Base-by-base conservation (phyloP, 2,329 filamentous ascomycete species). In the Fusarium nanum region DNA sequence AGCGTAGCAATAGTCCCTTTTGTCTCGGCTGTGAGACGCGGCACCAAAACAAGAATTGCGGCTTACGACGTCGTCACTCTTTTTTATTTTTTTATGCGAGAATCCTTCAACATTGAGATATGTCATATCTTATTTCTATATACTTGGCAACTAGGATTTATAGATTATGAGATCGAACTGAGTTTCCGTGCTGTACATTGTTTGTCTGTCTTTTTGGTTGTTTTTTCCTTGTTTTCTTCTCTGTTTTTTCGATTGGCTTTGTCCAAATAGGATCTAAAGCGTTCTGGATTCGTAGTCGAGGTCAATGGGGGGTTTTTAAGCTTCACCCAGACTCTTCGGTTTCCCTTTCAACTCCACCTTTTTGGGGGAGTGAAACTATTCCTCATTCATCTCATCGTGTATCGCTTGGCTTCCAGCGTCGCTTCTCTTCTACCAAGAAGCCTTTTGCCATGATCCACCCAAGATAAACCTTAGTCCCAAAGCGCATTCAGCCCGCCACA, bases 401-500 rank as follows among this genome's bases (percentile, higher is more conserved):
- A 54, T 47, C 58, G 49, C 57, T 56, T 60, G 54, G 49, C 68
- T 59, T 56, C 56, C 53, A 53, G 60, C 44, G 52, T 60, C 46
- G 60, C 48, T 50, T 63, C 64, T 68, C 56, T 46, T 60, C 62
- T 49, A 34, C 54, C 41, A 46, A 68, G 60, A 68, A 54, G 61
- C 32, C 46, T 42, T 41, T 49, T 45, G 61, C 56, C 68, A 49
- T 27, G 52, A 64, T 62, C 65, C 65, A 56, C 54, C 52, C 45
- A 70, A 53, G 23, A 37, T 41, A 42, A 53, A 56, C 55, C 64
- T 64, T 64, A 48, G 57, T 67, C 59, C 58, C 56, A 57, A 52
- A 61, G 63, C 55, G 59, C 62, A 54, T 41, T 65, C 54, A 69
- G 68, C 60, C 64, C 65, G 59, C 68, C 68, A 47, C 60, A 68